These are phyloP conservation scores for Macrolepiota dolichaula DNA, from an alignment of 768 basidiomycete species.

Conservation along the genomic window DNA sequence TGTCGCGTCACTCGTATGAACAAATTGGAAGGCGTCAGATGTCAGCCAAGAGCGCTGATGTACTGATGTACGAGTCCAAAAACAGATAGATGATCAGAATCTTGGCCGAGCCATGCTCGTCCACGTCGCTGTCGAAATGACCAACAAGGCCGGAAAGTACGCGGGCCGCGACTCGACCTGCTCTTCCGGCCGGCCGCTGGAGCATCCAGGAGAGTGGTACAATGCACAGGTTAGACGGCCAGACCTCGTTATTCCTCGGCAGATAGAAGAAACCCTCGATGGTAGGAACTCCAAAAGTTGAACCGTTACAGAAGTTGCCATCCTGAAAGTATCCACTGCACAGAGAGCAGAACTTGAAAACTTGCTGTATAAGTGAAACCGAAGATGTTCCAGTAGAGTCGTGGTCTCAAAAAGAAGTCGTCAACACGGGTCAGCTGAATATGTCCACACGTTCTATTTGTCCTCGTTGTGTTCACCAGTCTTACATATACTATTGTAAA, in stretches of 20 bases:
- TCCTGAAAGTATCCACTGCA: not conserved
- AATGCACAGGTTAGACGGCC: not conserved
- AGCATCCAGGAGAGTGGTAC: not conserved
- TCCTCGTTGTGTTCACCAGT: not conserved
- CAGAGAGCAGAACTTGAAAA: not conserved
- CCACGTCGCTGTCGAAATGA: no score
- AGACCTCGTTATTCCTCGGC: not conserved
- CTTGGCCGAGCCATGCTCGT: no score
- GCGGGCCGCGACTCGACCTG: not conserved
- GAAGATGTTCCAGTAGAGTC: slow-evolving; percentile 10
- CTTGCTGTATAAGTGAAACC: not conserved
- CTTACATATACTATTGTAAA: not conserved
- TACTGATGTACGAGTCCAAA: not conserved
- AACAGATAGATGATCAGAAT: not conserved
- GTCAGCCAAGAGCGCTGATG: not conserved
- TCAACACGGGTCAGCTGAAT: not conserved
- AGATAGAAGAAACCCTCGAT: not conserved
- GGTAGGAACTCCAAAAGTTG: slow-evolving; percentile 1
- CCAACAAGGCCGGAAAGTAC: not conserved
- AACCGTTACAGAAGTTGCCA: not conserved
- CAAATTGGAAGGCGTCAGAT: slow-evolving; percentile 1
- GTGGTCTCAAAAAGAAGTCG: not conserved
- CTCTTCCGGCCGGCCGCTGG: slow-evolving; percentile 3
- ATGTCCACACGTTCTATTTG: not conserved
- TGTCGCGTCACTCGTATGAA: not conserved